A percentile compares a stretch with the other conserved stretches of the same genome.
Evolutionary conservation across 257 asterid genomes (phyloP).

Genomic region (Nicotiana tabacum): DNA sequence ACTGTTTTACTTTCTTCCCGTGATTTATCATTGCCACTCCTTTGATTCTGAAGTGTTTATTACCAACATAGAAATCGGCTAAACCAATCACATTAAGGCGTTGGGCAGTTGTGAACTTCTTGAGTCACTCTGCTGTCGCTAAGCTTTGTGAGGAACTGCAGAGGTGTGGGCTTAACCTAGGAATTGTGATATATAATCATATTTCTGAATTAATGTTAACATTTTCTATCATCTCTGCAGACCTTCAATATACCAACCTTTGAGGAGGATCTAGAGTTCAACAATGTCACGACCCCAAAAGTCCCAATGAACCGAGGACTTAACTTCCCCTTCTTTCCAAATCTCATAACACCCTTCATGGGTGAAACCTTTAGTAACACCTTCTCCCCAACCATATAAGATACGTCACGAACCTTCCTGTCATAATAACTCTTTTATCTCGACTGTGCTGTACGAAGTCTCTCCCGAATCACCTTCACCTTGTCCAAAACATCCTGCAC

Average conservation of each 20-base stretch:
- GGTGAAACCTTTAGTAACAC: too few species aligned
- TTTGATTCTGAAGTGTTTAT: slow-evolving; percentile 7
- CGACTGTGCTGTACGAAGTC: too few species aligned
- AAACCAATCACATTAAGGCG: slow-evolving; percentile 31
- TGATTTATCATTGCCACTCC: background rate
- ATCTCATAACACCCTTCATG: too few species aligned
- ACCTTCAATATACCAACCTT: slow-evolving; percentile 15
- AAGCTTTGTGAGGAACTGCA: slow-evolving; percentile 20
- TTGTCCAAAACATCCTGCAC: too few species aligned
- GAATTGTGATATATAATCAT: slow-evolving; percentile 35
- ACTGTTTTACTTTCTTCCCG: background rate
- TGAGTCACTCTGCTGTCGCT: slow-evolving; percentile 31
- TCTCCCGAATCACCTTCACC: too few species aligned
- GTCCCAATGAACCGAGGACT: too few species aligned
- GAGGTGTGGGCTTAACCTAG: slow-evolving; percentile 44
- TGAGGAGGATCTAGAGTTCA: slow-evolving; percentile 30
- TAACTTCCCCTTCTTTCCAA: too few species aligned
- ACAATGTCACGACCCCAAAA: too few species aligned
- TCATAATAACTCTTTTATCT: too few species aligned
- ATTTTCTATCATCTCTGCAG: slow-evolving; percentile 15
- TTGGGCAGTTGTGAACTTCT: slow-evolving; percentile 59
- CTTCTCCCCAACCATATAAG: too few species aligned
- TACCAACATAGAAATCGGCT: slow-evolving; percentile 30
- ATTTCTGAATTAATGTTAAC: too few species aligned
- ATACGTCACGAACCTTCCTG: too few species aligned